Evolutionary conservation across 2,329 filamentous ascomycete species (phyloP).

Genomic region (Sclerotinia sclerotiorum): DNA sequence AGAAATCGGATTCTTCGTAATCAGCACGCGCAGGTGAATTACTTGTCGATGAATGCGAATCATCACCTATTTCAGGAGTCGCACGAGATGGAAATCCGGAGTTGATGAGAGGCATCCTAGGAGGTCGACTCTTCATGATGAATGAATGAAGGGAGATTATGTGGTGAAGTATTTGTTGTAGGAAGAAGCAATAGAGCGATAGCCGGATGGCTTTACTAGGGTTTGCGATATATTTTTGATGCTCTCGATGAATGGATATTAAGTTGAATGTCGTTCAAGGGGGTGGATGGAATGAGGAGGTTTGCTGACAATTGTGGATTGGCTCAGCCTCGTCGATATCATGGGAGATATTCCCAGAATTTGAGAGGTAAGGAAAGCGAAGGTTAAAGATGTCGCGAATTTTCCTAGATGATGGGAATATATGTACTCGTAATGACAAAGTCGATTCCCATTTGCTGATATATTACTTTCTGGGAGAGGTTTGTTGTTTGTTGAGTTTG

Average conservation of each 20-base stretch:
- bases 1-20: slow-evolving; percentile 93
- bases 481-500: neutral
- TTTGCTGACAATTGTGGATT: slow-evolving; percentile 17
- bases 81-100: slow-evolving; percentile 34
- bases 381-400: slow-evolving; percentile 9
- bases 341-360: slow-evolving; percentile 10
- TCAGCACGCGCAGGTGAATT: slow-evolving; percentile 74
- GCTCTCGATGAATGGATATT: neutral
- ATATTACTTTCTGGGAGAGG: neutral
- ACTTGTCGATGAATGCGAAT: slow-evolving; percentile 53
- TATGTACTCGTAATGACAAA: neutral
- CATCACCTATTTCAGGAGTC: slow-evolving; percentile 37
- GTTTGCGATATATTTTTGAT: neutral
- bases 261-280: slow-evolving; percentile 7
- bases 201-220: neutral
- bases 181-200: slow-evolving; percentile 5
- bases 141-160: neutral
- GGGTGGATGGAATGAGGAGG: slow-evolving; percentile 15
- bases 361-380: neutral
- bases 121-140: slow-evolving; percentile 36
- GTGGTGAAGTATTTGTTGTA: neutral
- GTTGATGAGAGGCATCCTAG: slow-evolving; percentile 33
- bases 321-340: slow-evolving; percentile 21
- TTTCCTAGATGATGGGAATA: neutral
- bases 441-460: neutral